Percentiles rank a stretch among this genome's conserved stretches.
These are phyloP conservation scores for Meyerozyma guilliermondii DNA, from an alignment of 1,139 yeast genomes.

Conservation along the genomic window DNA sequence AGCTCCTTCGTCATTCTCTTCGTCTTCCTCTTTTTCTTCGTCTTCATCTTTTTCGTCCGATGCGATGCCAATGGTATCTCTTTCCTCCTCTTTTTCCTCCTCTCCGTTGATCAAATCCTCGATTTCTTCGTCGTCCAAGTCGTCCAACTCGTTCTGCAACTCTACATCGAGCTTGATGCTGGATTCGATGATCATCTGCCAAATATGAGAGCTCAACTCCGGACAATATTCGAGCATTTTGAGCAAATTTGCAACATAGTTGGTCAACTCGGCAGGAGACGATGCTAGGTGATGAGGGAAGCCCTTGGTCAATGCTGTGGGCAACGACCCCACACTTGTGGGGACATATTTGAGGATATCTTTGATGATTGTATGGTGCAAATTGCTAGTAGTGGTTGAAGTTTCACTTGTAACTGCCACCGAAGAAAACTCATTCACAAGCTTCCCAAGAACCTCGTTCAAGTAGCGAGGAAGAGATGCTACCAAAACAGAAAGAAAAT, in stretches of 20 bases:
- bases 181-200: constrained; percentile 78
- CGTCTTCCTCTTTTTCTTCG: constrained; percentile 12
- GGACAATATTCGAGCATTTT: constrained; percentile 61
- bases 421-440: constrained; percentile 54
- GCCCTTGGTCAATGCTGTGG: constrained; percentile 47
- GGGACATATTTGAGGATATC: constrained; percentile 72
- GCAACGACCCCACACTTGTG: constrained; percentile 66
- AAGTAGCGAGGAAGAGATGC: constrained; percentile 89
- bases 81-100: constrained; percentile 27
- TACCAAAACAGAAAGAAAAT: constrained; percentile 72
- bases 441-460: constrained; percentile 66
- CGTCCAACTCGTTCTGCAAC: constrained; percentile 82
- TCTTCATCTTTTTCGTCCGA: constrained; percentile 20
- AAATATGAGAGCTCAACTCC: constrained; percentile 66
- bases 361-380: constrained; percentile 65
- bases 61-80: constrained; percentile 7
- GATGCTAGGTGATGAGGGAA: constrained; percentile 80
- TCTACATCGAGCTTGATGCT: constrained; percentile 91
- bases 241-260: constrained; percentile 64
- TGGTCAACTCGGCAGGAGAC: constrained; percentile 46
- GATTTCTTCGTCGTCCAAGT: constrained; percentile 70
- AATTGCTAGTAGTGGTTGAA: constrained; percentile 15
- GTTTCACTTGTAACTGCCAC: constrained; percentile 9
- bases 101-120: constrained; percentile 56
- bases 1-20: constrained; percentile 16